Evolutionary conservation across 176 grass and related monocot genomes (phyloP).

Genomic region (Chloris gayana): DNA sequence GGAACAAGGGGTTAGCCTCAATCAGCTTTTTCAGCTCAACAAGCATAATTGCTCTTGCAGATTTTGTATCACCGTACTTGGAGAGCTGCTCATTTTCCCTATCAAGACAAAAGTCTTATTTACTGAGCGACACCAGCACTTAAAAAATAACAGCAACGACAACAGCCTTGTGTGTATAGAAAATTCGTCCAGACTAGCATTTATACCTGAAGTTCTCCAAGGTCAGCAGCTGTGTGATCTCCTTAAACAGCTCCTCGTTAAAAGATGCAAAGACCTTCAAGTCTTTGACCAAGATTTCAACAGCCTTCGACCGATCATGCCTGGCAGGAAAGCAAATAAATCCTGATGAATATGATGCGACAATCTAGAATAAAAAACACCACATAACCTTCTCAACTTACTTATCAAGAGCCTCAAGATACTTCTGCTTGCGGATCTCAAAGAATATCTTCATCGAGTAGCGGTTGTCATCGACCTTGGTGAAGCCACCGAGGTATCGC

Average conservation of each 20-base stretch:
- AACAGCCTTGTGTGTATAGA: neutral
- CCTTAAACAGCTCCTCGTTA: conserved; percentile 96
- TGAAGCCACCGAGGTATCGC: conserved; percentile 83
- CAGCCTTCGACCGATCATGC: conserved; percentile 94
- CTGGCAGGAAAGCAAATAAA: conserved; percentile 47
- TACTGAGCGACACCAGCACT: conserved; percentile 17
- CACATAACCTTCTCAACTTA: conserved; percentile 35
- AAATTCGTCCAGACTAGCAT: conserved; percentile 7
- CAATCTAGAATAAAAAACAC: neutral
- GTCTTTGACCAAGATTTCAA: conserved; percentile 99
- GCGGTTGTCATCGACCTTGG: conserved; percentile 83
- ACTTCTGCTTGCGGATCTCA: conserved; percentile 91
- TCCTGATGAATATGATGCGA: neutral
- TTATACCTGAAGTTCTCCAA: conserved; percentile 96
- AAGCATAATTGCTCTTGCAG: conserved; percentile 95
- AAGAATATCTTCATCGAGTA: conserved; percentile 96
- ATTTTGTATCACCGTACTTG: conserved; percentile 99
- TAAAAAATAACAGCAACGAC: conserved; percentile 15
- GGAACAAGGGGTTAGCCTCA: conserved; percentile 95
- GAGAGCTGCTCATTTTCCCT: conserved; percentile 99
- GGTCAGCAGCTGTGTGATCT: conserved; percentile 96
- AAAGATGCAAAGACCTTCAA: conserved; percentile 97
- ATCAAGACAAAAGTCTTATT: conserved; percentile 21
- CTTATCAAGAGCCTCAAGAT: conserved; percentile 88
- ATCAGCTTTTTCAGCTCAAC: conserved; percentile 97